Evolutionary conservation across 805 yeast genomes (phyloP), one percentile per base, ranked within the genome.

Genomic region (Ogataea kodamae): DNA sequence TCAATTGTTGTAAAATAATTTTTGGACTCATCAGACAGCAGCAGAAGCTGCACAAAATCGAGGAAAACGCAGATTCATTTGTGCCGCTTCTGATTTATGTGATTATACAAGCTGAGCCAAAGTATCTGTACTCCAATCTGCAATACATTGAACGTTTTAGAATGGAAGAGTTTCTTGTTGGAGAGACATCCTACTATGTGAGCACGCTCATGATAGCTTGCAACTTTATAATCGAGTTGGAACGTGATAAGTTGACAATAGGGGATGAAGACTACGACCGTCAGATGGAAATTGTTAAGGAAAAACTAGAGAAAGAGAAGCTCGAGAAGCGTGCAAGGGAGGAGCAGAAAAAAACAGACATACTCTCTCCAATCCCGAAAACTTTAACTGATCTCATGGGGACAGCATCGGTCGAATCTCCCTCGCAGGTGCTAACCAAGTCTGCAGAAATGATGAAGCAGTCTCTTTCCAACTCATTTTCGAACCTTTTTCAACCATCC

Each of bases 141-240:
- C 76, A 74, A 40, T 92, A 87, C 57, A 86, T 92, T 45, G 95
- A 88, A 55, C 67, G 92, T 32, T 92, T 83, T 56, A 64, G 97
- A 45, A 78, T 75, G 35, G 78, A 75, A 5, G 84, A 76, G 25
- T 81, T 84, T 67, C 64, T 84, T 28, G 69, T 70, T 25, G 97
- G 98, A 6, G 99, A 92, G 55, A 80, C 90, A 0, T 83, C 92
- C 25, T 92, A 92, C 58, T 92, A 92, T 53, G 64, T 92, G 35
- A 84, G 95, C 18, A 84, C 96, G n/a, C 59, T 90, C 17, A 86
- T 83, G 50, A 94, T 94, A 2, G 97, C 97, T 1, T 75, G 88
- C 9, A 76, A 80, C 40, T 92, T 87, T 53, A 73, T 92, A 7
- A 74, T 77, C 36, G 72, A 76, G 9, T 55, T 92, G 26, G 73